phyloP scores from a whole-genome alignment of 371 early-diverging fungal species.

The Apophysomyces variabilis region DNA sequence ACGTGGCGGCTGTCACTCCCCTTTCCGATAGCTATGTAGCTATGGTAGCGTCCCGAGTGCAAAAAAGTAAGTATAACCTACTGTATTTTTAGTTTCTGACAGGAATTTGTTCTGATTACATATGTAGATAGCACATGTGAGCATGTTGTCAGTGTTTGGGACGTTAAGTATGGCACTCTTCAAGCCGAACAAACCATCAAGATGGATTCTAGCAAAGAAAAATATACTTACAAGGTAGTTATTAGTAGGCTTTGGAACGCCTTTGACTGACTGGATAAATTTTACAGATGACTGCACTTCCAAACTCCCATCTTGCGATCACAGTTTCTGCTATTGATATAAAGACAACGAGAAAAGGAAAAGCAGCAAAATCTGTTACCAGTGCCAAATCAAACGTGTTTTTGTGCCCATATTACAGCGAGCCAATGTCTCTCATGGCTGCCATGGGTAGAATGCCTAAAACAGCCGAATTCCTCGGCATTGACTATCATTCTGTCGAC shows the following conservation, averaged over 20 bases:
- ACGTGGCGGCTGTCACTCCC: slow-evolving; percentile 37
- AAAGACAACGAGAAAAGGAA: slow-evolving; percentile 24
- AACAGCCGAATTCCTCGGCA: slow-evolving; percentile 54
- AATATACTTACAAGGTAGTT: slow-evolving; percentile 40
- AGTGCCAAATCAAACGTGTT: slow-evolving; percentile 57
- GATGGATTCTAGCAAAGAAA: slow-evolving; percentile 22
- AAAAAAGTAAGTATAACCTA: slow-evolving; percentile 33
- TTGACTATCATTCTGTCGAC: slow-evolving; percentile 13
- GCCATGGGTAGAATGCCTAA: slow-evolving; percentile 68
- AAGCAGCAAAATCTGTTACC: slow-evolving; percentile 39
- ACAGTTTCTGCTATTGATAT: slow-evolving; percentile 37
- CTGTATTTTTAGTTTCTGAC: neutral
- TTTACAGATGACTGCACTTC: slow-evolving; percentile 34
- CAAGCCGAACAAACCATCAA: slow-evolving; percentile 56
- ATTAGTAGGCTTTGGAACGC: neutral
- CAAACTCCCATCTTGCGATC: slow-evolving; percentile 48
- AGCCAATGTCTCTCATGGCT: slow-evolving; percentile 69
- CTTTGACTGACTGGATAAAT: too few species aligned
- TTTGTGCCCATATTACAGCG: slow-evolving; percentile 65
- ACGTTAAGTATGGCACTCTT: slow-evolving; percentile 70
- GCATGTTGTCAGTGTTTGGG: slow-evolving; percentile 74
- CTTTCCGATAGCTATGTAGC: slow-evolving; percentile 61
- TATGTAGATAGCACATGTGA: slow-evolving; percentile 29
- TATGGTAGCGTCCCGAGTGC: slow-evolving; percentile 49
- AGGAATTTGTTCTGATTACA: neutral